Evolutionary conservation across 2,329 filamentous ascomycete genomes (phyloP).

Genomic region (Plectosphaerella sp.): DNA sequence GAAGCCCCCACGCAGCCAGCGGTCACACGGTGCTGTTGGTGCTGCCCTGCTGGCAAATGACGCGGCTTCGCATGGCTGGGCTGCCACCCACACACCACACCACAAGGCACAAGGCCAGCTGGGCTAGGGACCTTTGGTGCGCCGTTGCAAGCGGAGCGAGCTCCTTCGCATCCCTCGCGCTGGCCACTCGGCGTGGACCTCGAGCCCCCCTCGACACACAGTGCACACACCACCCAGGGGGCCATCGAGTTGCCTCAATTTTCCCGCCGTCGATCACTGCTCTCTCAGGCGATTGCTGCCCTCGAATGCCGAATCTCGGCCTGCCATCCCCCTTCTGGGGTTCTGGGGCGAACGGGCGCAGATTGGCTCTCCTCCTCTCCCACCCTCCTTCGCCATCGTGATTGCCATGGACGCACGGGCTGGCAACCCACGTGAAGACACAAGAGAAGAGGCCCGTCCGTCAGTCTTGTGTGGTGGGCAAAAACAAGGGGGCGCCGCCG

Average conservation of each 20-base stretch:
- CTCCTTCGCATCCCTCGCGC: background rate
- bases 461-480: too few relatives aligned
- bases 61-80: background rate
- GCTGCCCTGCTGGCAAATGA: background rate
- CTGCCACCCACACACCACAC: too few relatives aligned
- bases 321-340: background rate
- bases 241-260: background rate
- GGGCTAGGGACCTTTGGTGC: too few relatives aligned
- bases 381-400: too few relatives aligned
- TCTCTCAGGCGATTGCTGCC: background rate
- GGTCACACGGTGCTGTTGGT: background rate
- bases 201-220: too few relatives aligned
- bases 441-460: too few relatives aligned
- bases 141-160: background rate
- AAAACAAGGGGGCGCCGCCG: too few relatives aligned
- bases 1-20: background rate
- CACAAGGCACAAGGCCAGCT: too few relatives aligned
- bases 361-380: too few relatives aligned
- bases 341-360: background rate
- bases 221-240: background rate
- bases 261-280: constrained; percentile 9
- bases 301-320: background rate
- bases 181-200: too few relatives aligned
- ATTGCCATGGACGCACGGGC: too few relatives aligned
- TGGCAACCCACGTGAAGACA: too few relatives aligned